These are phyloP conservation scores for Ophiostoma himal-ulmi DNA, from an alignment of 2,329 filamentous ascomycete genomes.

Conservation along the genomic window DNA sequence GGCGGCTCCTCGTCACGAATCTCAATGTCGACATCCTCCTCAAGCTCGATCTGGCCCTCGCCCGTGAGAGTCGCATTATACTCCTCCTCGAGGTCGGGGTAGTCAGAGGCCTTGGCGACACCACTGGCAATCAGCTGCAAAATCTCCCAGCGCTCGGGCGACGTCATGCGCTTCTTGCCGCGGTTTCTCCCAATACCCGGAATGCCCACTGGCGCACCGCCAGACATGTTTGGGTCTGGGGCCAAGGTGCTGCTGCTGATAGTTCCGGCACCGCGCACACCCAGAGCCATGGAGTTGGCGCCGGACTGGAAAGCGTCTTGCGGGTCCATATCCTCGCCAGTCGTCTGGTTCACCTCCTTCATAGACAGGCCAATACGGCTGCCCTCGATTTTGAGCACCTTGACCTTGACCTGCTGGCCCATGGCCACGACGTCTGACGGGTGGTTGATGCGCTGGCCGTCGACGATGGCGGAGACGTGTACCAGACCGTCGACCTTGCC, in stretches of 20 bases:
- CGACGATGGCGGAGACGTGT: slow-evolving; percentile 82
- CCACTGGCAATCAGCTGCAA: slow-evolving; percentile 93
- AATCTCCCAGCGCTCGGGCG: slow-evolving; percentile 96
- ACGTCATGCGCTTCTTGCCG: slow-evolving; percentile 88
- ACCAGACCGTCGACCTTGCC: slow-evolving; percentile 91
- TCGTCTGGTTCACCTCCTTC: slow-evolving; percentile 92
- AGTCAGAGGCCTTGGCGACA: slow-evolving; percentile 85
- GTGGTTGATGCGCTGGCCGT: slow-evolving; percentile 81
- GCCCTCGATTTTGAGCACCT: slow-evolving; percentile 81
- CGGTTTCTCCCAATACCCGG: slow-evolving; percentile 42
- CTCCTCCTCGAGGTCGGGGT: slow-evolving; percentile 90
- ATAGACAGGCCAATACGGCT: slow-evolving; percentile 82
- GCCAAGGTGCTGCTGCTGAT: slow-evolving; percentile 30
- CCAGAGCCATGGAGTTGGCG: slow-evolving; percentile 79
- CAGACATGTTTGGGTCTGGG: slow-evolving; percentile 36
- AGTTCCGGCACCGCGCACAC: slow-evolving; percentile 55
- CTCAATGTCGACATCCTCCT: slow-evolving; percentile 96
- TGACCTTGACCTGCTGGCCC: slow-evolving; percentile 84
- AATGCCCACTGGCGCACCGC: slow-evolving; percentile 38
- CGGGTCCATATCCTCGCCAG: slow-evolving; percentile 75
- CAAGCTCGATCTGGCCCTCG: slow-evolving; percentile 81
- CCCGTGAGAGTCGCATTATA: slow-evolving; percentile 83
- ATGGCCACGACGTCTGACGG: slow-evolving; percentile 78
- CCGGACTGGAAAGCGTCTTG: slow-evolving; percentile 76
- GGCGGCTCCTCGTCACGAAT: slow-evolving; percentile 94